Base-by-base conservation (phyloP, 768 basidiomycete species). In the Termitomyces sp. region DNA sequence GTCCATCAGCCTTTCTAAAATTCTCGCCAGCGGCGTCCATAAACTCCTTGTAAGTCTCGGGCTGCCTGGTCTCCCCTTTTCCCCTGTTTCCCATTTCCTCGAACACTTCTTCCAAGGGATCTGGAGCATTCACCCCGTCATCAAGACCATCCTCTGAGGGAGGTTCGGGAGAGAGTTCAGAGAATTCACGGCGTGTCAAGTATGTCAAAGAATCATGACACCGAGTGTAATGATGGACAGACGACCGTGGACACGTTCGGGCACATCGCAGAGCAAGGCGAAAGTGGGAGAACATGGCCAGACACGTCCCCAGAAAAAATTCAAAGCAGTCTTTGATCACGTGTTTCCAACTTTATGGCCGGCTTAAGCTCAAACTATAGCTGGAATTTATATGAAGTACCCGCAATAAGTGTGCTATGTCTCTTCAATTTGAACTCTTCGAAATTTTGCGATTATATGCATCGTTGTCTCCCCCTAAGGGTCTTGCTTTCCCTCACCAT, bases 391-490 rank as follows among this genome's bases (percentile, higher is more conserved):
- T 14, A 12, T 18, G 33, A 55, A 24, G 22, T 13, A 45, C 42
- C 35, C 22, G 12, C 5, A 26, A 36, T 6, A 30, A 30, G 16
- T 24, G 24, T 26, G n/a, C 18, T 22, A 62, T 62, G 57, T 33
- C 35, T 57, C 56, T 63, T 45, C 38, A n/a, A 20, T 12, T 24
- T 16, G 58, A 70, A 51, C 68, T 78, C 10, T 78, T 82, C 59
- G 60, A 70, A 18, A 59, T 88, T 30, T 67, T 87, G 52, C 76
- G 75, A 26, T 73, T 70, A 54, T 89, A 84, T 65, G 80, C 80
- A 26, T 72, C 81, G 22, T 76, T 90, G 32, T 66, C 70, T 32
- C 75, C 82, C 9, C 72, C 79, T 3, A 77, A 72, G 16, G 59
- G 59, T 4, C 61, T 87, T 6, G 32, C 56, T 8, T 74, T 82